phyloP scores from a whole-genome alignment of 2,329 filamentous ascomycete species.

The Pseudogymnoascus sp. region DNA sequence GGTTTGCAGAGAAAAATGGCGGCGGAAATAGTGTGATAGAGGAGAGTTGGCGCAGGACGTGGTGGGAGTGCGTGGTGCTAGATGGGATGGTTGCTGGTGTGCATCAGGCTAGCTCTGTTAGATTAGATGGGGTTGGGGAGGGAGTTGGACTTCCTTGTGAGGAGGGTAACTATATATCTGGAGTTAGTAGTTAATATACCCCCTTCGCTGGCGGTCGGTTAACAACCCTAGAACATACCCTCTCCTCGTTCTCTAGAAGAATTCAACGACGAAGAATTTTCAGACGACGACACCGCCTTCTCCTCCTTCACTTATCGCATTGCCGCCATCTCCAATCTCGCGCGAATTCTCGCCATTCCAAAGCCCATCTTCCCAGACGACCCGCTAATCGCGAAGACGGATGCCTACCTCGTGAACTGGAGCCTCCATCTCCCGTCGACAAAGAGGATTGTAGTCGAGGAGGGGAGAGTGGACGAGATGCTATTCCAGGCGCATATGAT shows the following conservation, averaged over 20 bases:
- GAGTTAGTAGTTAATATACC: conserved; percentile 38
- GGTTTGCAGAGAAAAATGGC: conserved; percentile 60
- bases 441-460: conserved; percentile 58
- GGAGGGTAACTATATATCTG: conserved; percentile 61
- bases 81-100: conserved; percentile 82
- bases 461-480: conserved; percentile 76
- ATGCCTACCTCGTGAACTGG: conserved; percentile 63
- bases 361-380: conserved; percentile 47
- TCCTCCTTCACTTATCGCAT: conserved; percentile 84
- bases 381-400: conserved; percentile 48
- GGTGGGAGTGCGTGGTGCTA: conserved; percentile 67
- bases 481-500: conserved; percentile 90
- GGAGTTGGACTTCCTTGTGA: conserved; percentile 76
- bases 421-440: conserved; percentile 66
- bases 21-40: conserved; percentile 61
- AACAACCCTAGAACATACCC: conserved; percentile 48
- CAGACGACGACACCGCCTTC: conserved; percentile 62
- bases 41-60: conserved; percentile 81
- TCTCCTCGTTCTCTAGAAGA: conserved; percentile 60
- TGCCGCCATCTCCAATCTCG: conserved; percentile 71
- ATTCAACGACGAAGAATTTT: conserved; percentile 64
- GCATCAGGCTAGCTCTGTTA: conserved; percentile 63
- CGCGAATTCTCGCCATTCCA: conserved; percentile 60
- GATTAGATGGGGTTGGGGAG: conserved; percentile 58
- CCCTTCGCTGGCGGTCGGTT: conserved; percentile 19